These are phyloP conservation scores for Macadamia integrifolia DNA, from an alignment of 164 flowering plant genomes.

Conservation along the genomic window DNA sequence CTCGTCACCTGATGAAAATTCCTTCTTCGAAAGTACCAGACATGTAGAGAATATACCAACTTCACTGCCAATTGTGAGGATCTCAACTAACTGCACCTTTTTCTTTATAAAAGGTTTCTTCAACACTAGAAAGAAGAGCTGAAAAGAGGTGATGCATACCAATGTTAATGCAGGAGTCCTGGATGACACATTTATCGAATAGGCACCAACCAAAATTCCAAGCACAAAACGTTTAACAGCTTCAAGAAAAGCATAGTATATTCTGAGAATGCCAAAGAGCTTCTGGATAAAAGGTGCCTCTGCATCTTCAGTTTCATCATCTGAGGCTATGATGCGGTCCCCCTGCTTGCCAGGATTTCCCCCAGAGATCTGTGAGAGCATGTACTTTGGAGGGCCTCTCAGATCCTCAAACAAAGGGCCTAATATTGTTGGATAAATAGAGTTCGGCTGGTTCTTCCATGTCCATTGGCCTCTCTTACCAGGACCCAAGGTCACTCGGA, in stretches of 20 bases:
- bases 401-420: constrained; percentile 91
- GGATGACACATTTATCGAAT: constrained; percentile 33
- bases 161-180: constrained; percentile 44
- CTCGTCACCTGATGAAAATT: constrained; percentile 34
- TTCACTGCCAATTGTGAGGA: constrained; percentile 59
- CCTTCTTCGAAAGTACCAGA: constrained; percentile 36
- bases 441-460: constrained; percentile 63
- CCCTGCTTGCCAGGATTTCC: constrained; percentile 28
- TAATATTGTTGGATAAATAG: constrained; percentile 36
- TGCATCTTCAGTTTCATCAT: constrained; percentile 97
- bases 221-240: constrained; percentile 50
- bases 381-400: constrained; percentile 94
- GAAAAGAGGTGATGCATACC: constrained; percentile 64
- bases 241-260: constrained; percentile 77
- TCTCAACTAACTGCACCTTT: constrained; percentile 82
- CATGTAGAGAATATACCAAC: constrained; percentile 53
- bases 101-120: constrained; percentile 97
- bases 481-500: constrained; percentile 85
- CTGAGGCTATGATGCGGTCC: constrained; percentile 75
- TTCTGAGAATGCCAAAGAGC: constrained; percentile 81
- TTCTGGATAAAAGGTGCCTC: constrained; percentile 91
- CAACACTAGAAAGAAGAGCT: constrained; percentile 81
- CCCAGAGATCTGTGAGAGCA: constrained; percentile 76
- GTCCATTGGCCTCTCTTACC: constrained; percentile 98
- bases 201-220: constrained; percentile 64